phyloP scores from a whole-genome alignment of 257 asterid species.

The Jacaranda mimosifolia region DNA sequence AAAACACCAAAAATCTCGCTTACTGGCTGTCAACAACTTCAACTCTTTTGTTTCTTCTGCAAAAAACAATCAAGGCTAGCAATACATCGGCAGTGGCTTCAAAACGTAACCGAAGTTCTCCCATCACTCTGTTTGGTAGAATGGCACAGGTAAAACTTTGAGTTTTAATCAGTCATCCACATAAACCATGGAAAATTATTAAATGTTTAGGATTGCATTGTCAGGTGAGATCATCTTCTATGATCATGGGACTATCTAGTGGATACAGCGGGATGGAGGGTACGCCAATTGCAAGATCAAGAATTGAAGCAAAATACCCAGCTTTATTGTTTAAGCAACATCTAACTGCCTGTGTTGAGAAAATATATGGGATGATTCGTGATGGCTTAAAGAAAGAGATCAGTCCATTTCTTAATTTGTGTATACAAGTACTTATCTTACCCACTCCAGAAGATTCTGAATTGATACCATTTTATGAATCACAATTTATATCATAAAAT shows the following conservation, averaged over 20 bases:
- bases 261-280: constrained; percentile 96
- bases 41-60: constrained; percentile 83
- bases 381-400: constrained; percentile 91
- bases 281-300: constrained; percentile 65
- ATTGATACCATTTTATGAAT: constrained; percentile 7
- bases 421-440: constrained; percentile 74
- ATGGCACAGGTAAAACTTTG: constrained; percentile 80
- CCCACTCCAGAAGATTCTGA: constrained; percentile 14
- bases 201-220: constrained; percentile 38
- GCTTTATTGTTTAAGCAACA: constrained; percentile 93
- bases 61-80: constrained; percentile 88
- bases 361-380: constrained; percentile 88
- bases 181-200: constrained; percentile 30
- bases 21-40: constrained; percentile 93
- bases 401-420: constrained; percentile 77
- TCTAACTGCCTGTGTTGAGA: constrained; percentile 91
- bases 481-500: constrained; percentile 35
- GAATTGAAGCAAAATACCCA: constrained; percentile 92
- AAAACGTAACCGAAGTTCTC: constrained; percentile 77
- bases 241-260: constrained; percentile 74
- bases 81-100: constrained; percentile 58
- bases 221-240: constrained; percentile 79
- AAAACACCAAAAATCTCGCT: constrained; percentile 68
- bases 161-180: constrained; percentile 29
- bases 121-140: constrained; percentile 79